These are phyloP conservation scores for Ophiostoma angusticollis DNA, from an alignment of 2,329 filamentous ascomycete species.

Conservation along the genomic window DNA sequence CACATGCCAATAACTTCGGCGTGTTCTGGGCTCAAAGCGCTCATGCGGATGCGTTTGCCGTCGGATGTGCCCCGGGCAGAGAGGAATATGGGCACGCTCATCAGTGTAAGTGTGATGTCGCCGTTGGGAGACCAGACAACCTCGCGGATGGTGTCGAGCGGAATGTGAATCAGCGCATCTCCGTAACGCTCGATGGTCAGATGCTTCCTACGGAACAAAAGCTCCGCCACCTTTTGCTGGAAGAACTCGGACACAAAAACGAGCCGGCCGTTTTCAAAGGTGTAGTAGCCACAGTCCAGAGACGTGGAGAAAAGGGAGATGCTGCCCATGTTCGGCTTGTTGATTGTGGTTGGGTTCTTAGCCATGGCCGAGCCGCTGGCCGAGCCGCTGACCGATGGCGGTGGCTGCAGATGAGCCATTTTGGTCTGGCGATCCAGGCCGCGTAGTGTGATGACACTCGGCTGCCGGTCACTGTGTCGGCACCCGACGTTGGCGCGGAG, in stretches of 20 bases:
- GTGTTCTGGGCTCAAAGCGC: conserved; percentile 20
- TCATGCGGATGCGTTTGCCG: conserved; percentile 15
- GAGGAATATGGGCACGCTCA: conserved; percentile 33
- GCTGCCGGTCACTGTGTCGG: conserved; percentile 11
- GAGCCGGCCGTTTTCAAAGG: conserved; percentile 25
- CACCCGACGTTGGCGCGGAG: conserved; percentile 21
- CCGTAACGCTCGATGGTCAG: conserved; percentile 27
- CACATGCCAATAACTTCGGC: conserved; percentile 26
- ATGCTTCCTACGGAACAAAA: conserved; percentile 16
- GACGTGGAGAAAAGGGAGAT: conserved; percentile 6
- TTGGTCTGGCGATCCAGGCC: conserved; percentile 13
- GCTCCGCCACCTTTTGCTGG: no score
- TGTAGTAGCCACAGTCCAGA: conserved; percentile 32
- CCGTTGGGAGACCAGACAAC: conserved; percentile 25
- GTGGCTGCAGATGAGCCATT: conserved; percentile 6
- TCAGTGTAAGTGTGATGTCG: conserved; percentile 37
- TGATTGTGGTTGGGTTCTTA: neutral
- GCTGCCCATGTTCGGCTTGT: conserved; percentile 1
- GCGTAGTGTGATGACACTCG: conserved; percentile 13
- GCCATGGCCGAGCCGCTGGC: neutral
- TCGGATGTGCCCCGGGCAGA: conserved; percentile 6
- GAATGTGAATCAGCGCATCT: conserved; percentile 31
- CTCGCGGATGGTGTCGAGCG: conserved; percentile 35
- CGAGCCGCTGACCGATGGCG: neutral
- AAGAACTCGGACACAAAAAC: conserved; percentile 31